A percentile compares a stretch with the other conserved stretches of the same genome.
Evolutionary conservation across 139 green algal species (phyloP).

Genomic region (Chlorella vulgaris): DNA sequence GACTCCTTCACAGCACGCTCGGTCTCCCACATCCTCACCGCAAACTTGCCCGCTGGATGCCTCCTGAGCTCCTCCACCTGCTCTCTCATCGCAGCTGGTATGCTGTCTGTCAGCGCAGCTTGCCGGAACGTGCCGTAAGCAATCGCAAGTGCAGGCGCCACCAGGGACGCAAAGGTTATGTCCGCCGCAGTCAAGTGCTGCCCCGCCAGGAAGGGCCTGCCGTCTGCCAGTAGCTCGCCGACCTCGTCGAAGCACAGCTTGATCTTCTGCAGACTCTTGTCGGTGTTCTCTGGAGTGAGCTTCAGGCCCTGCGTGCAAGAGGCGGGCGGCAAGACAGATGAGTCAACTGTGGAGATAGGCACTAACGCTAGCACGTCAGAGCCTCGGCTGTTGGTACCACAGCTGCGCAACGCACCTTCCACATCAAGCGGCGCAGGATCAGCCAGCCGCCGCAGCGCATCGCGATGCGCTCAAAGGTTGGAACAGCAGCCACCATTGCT

Average conservation of each 20-base stretch:
- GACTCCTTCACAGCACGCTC: too few relatives aligned
- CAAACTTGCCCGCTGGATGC: constrained; percentile 14
- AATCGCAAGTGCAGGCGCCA: constrained; percentile 12
- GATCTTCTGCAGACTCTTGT: not conserved
- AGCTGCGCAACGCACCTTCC: too few relatives aligned
- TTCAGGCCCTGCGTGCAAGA: constrained; percentile 8
- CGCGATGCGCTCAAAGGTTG: not conserved
- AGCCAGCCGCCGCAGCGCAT: constrained; percentile 20
- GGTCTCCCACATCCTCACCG: constrained; percentile 12
- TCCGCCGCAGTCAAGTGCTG: constrained; percentile 10
- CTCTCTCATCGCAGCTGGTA: not conserved
- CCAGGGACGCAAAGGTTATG: constrained; percentile 25
- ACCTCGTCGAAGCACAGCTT: not conserved
- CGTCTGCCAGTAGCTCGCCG: constrained; percentile 5
- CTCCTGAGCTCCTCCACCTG: constrained; percentile 12
- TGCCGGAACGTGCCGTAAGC: not conserved
- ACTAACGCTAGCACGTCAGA: too few relatives aligned
- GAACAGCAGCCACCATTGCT: constrained; percentile 1
- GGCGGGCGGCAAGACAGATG: too few relatives aligned
- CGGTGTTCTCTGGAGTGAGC: not conserved
- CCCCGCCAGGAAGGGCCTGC: constrained; percentile 14
- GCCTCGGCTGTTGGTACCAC: too few relatives aligned
- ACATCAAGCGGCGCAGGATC: too few relatives aligned
- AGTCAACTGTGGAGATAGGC: too few relatives aligned
- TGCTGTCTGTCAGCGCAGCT: not conserved